phyloP scores from a whole-genome alignment of 176 grass and related monocot genomes.

The Miscanthus lutarioriparius region DNA sequence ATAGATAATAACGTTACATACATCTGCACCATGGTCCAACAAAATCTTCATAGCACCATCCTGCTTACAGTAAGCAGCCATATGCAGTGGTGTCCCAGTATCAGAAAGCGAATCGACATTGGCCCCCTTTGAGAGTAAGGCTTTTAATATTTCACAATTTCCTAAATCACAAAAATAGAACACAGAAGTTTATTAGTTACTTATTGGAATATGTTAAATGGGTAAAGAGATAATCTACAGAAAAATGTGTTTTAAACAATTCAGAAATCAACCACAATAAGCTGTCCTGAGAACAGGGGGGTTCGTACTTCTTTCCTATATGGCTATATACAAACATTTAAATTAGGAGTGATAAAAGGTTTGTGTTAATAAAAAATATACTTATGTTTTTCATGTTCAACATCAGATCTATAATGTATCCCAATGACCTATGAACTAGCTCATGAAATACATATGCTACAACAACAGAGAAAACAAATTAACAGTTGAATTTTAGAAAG shows the following conservation, averaged over 20 bases:
- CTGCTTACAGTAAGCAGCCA: neutral
- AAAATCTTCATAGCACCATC: slow-evolving; percentile 41
- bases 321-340: neutral
- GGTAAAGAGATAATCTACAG: neutral
- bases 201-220: neutral
- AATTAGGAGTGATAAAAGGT: neutral
- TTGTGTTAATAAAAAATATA: neutral
- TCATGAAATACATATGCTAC: neutral
- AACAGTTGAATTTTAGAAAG: neutral
- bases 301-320: neutral
- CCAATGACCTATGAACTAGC: neutral
- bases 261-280: neutral
- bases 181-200: neutral
- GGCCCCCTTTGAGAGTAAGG: slow-evolving; percentile 40
- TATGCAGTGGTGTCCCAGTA: slow-evolving; percentile 34
- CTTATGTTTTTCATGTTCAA: neutral
- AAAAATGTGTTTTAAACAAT: neutral
- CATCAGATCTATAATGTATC: neutral
- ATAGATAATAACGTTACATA: neutral
- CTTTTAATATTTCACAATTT: slow-evolving; percentile 31
- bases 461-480: neutral
- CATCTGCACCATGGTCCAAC: slow-evolving; percentile 39
- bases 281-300: neutral
- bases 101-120: slow-evolving; percentile 3
- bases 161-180: slow-evolving; percentile 17